phyloP scores from a whole-genome alignment of 2,329 filamentous ascomycete genomes.

The Talaromyces verruculosus region DNA sequence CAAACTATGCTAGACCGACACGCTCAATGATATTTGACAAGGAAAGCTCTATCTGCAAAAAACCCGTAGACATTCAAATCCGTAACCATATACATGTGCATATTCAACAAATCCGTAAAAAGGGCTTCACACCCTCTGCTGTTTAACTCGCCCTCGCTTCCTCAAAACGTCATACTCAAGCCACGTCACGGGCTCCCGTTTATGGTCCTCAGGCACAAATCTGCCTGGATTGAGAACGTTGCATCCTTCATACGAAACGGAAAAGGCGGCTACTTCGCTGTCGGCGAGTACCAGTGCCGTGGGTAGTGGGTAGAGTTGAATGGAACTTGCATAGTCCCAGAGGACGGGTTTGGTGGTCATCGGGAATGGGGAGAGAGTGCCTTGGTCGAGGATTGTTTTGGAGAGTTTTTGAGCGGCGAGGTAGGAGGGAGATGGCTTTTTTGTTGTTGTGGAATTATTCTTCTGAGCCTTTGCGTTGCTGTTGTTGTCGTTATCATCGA shows the following conservation, averaged over 20 bases:
- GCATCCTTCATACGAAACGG: constrained; percentile 89
- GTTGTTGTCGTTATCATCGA: constrained; percentile 3
- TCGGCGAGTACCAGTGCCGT: constrained; percentile 82
- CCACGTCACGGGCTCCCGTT: constrained; percentile 73
- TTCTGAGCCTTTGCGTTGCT: not conserved
- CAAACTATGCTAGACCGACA: not conserved
- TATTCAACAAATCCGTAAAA: not conserved
- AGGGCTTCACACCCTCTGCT: constrained; percentile 44
- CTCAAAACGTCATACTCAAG: constrained; percentile 77
- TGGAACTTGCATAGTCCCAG: constrained; percentile 77
- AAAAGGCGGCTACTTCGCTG: constrained; percentile 76
- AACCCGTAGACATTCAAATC: not conserved
- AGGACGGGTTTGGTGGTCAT: constrained; percentile 76
- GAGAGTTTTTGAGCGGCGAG: constrained; percentile 71
- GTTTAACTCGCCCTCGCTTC: constrained; percentile 60
- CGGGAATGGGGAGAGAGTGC: constrained; percentile 82
- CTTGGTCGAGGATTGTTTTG: constrained; percentile 89
- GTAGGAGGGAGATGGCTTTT: constrained; percentile 29
- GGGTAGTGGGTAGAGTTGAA: constrained; percentile 86
- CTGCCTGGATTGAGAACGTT: constrained; percentile 91
- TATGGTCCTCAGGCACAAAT: constrained; percentile 64
- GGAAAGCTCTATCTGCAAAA: not conserved
- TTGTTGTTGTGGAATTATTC: not conserved
- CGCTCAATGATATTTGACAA: not conserved
- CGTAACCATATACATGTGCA: not conserved